Evolutionary conservation across 1,139 yeast species (phyloP), one percentile per base, ranked within the genome.

Genomic region (Sugiyamaella pinicola): DNA sequence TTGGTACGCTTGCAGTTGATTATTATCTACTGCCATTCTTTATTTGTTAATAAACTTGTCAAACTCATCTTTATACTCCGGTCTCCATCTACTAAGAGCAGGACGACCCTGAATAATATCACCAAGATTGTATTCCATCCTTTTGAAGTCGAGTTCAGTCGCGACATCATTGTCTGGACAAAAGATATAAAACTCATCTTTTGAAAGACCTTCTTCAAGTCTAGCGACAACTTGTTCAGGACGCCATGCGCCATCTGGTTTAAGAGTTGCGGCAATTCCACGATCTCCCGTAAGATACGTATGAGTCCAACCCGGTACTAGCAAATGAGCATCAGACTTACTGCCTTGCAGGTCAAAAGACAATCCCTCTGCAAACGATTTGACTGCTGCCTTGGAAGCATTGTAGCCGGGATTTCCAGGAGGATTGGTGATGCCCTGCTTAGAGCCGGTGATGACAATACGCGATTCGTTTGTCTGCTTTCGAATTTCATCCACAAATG

Each of bases 381-480:
- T 62, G 41, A 64, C 58, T 1, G 68, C 68, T n/a, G 67, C 67
- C 53, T 64, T 64, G 24, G 66, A 62, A 12, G 66, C 63, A 55
- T 64, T 64, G 58, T 64, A 64, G 26, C 63, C 65, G 9, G 67
- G 66, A 48, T 64, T 64, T 1, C 68, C 68, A 4, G 68, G 68
- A 5, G 68, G 68, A 51, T 64, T 64, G 41, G 68, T 64, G 56
- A 64, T 64, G 22, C 68, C 68, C 53, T 64, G 68, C 56, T 64
- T 64, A 24, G 67, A 63, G 33, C 67, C 67, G 17, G 68, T 64
- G 35, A 63, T 44, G 34, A 64, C 54, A 37, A 64, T 51, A 24
- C 58, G 58, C n/a, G 59, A 43, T 26, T 56, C 54, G 10, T 39
- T 41, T 12, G 52, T 51, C 44, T 61, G 63, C 18, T 42, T 45